Percentiles rank a stretch among this genome's conserved stretches.
phyloP scores from a whole-genome alignment of 2,329 filamentous ascomycete species.

The Venturia pyrina region DNA sequence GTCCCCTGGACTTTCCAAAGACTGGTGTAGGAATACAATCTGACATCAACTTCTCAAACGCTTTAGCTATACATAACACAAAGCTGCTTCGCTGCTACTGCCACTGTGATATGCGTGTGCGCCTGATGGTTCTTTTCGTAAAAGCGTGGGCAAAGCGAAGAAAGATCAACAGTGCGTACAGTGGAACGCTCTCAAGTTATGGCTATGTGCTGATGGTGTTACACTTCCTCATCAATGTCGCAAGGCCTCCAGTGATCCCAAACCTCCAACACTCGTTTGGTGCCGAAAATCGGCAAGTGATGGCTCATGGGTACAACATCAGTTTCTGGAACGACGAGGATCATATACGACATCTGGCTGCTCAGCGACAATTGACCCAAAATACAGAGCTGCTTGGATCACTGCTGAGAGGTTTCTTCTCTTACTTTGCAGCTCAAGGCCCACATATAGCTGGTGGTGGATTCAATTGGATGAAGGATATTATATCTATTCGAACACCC shows the following conservation, averaged over 20 bases:
- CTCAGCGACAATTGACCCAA: conserved; percentile 48
- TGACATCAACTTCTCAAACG: conserved; percentile 85
- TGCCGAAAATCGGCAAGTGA: background rate
- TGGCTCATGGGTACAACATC: conserved; percentile 55
- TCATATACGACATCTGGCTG: conserved; percentile 54
- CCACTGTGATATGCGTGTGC: conserved; percentile 65
- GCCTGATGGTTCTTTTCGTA: conserved; percentile 70
- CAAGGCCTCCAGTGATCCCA: conserved; percentile 68
- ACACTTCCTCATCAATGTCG: conserved; percentile 80
- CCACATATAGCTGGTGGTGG: conserved; percentile 23
- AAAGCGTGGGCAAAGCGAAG: conserved; percentile 85
- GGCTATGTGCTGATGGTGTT: conserved; percentile 88
- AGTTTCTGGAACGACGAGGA: conserved; percentile 69
- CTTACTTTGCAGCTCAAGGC: conserved; percentile 64
- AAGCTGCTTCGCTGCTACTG: conserved; percentile 74
- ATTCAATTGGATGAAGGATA: conserved; percentile 74
- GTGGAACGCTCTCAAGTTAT: conserved; percentile 78
- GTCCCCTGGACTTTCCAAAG: conserved; percentile 66
- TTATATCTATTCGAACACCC: conserved; percentile 63
- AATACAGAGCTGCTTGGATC: conserved; percentile 62
- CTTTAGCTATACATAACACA: conserved; percentile 76
- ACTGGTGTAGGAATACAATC: conserved; percentile 71
- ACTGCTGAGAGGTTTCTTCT: conserved; percentile 75
- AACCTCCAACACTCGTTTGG: conserved; percentile 59
- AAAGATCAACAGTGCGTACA: conserved; percentile 78